Evolutionary conservation across 805 yeast species (phyloP).

Genomic region (Starmerella ratchasimensis): DNA sequence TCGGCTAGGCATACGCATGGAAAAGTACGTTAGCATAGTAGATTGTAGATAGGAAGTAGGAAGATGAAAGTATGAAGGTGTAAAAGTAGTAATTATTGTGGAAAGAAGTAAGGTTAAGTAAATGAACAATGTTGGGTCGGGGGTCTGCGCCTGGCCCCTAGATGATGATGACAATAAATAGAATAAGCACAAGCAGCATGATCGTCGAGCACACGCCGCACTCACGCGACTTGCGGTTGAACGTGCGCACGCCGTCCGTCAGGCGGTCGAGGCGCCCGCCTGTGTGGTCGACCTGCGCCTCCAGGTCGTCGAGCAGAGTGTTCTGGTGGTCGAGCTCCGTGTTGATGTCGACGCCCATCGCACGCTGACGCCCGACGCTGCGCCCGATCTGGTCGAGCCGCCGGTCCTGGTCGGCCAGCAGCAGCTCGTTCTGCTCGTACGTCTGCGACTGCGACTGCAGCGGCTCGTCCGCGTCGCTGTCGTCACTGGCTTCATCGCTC

Average conservation of each 20-base stretch:
- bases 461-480: neutral
- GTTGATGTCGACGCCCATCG: conserved; percentile 29
- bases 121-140: too few species aligned
- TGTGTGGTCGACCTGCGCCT: conserved; percentile 27
- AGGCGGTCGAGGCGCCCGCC: conserved; percentile 27
- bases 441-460: conserved; percentile 9
- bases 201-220: conserved; percentile 28
- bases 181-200: conserved; percentile 22
- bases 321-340: conserved; percentile 28
- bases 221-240: conserved; percentile 29
- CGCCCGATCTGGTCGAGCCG: conserved; percentile 26
- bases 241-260: conserved; percentile 24
- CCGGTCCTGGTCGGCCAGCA: conserved; percentile 29
- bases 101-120: too few species aligned
- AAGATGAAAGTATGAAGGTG: too few species aligned
- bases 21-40: too few species aligned
- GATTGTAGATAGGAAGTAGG: too few species aligned
- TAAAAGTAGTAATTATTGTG: too few species aligned
- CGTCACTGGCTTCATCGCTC: neutral
- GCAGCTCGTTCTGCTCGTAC: conserved; percentile 16
- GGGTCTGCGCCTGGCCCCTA: too few species aligned
- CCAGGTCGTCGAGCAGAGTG: conserved; percentile 29
- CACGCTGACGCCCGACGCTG: conserved; percentile 29
- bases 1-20: conserved; percentile 1
- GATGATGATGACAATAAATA: conserved; percentile 26